Evolutionary conservation across 805 yeast species (phyloP).

Genomic region (Debaryomyces castellii): DNA sequence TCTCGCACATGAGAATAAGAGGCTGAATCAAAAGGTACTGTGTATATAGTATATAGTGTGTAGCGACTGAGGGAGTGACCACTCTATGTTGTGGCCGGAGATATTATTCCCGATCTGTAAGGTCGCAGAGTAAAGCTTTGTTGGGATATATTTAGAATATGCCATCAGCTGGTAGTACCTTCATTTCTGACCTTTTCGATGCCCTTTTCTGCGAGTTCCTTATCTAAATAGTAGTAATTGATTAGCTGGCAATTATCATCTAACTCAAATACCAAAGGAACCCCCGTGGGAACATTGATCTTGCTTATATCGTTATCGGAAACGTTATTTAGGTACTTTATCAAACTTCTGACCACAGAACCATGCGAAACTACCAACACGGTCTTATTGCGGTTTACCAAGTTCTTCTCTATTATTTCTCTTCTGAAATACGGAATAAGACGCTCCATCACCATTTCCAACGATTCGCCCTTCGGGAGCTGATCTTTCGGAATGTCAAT

Average conservation of each 20-base stretch:
- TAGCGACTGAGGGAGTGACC: no score
- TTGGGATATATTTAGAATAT: no score
- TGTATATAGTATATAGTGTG: no score
- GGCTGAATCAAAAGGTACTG: no score
- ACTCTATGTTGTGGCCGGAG: no score
- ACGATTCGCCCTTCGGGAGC: conserved; percentile 40
- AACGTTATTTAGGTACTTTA: conserved; percentile 35
- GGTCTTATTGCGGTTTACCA: conserved; percentile 23
- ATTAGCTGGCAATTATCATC: conserved; percentile 27
- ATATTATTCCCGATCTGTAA: no score
- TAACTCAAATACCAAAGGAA: conserved; percentile 43
- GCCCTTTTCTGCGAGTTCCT: conserved; percentile 37
- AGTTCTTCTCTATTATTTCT: conserved; percentile 25
- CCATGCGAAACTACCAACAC: conserved; percentile 45
- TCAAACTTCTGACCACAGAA: conserved; percentile 39
- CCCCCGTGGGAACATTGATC: conserved; percentile 45
- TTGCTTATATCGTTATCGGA: conserved; percentile 37
- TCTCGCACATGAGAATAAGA: no score
- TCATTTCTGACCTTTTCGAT: conserved; percentile 35
- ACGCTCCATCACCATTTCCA: conserved; percentile 38
- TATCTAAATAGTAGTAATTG: conserved; percentile 38
- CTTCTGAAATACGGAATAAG: conserved; percentile 35
- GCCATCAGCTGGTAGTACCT: conserved; percentile 11
- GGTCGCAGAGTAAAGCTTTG: background rate
- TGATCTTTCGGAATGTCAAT: conserved; percentile 14